These are phyloP conservation scores for Scleromitrula shiraiana DNA, from an alignment of 2,329 filamentous ascomycete genomes.

Conservation along the genomic window DNA sequence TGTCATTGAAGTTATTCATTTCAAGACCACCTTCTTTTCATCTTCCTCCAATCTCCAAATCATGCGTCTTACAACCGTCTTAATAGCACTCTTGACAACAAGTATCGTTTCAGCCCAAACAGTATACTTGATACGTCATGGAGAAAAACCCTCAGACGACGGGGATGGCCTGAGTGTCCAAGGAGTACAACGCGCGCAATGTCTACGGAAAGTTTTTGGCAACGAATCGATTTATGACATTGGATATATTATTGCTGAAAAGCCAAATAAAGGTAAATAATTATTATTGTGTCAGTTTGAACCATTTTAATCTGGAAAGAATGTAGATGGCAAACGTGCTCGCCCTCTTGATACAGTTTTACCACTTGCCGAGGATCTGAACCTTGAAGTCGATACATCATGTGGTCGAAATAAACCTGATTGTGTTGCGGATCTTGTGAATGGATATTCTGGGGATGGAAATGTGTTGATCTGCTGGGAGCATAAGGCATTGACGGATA, in stretches of 20 bases:
- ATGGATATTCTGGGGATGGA: conserved; percentile 39
- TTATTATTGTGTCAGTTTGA: neutral
- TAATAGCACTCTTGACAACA: neutral
- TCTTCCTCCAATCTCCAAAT: no score
- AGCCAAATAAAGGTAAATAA: conserved; percentile 38
- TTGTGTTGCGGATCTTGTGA: conserved; percentile 45
- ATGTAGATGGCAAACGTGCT: conserved; percentile 40
- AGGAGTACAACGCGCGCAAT: conserved; percentile 50
- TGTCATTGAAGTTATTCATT: no score
- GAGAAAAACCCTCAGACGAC: conserved; percentile 48
- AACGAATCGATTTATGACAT: conserved; percentile 44
- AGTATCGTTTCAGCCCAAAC: conserved; percentile 27
- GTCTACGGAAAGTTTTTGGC: conserved; percentile 50
- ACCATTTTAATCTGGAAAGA: neutral
- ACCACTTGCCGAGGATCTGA: conserved; percentile 47
- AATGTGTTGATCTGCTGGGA: conserved; percentile 58
- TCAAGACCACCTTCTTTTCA: no score
- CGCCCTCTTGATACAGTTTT: conserved; percentile 50
- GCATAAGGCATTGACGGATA: conserved; percentile 44
- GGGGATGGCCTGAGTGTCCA: conserved; percentile 41
- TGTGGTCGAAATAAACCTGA: conserved; percentile 47
- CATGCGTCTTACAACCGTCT: no score
- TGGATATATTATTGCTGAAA: conserved; percentile 49
- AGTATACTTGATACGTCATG: conserved; percentile 56
- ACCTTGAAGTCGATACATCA: conserved; percentile 44